Conservation (phyloP, 169 alveolate genomes). For the Perkinsus marinus region DNA sequence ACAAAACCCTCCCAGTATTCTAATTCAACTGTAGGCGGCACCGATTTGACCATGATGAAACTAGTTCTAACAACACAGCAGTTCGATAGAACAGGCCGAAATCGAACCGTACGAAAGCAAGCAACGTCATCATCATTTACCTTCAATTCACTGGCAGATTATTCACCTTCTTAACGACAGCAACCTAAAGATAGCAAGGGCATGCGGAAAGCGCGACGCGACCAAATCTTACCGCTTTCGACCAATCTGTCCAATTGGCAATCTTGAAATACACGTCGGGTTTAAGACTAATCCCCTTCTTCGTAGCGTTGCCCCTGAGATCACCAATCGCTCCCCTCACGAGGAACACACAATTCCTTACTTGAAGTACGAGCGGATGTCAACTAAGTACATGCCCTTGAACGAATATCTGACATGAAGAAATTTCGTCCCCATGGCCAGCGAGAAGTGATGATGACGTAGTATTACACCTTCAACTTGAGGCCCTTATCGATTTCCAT, state of each 20-base stretch:
- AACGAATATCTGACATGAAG: background rate
- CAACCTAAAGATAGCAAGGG: background rate
- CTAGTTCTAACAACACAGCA: too few species aligned
- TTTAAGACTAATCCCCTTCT: background rate
- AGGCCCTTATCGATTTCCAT: background rate
- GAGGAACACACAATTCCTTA: background rate
- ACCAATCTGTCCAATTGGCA: background rate
- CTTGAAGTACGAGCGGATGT: background rate
- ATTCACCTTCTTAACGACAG: background rate
- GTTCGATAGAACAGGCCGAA: too few species aligned
- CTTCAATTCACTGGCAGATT: background rate
- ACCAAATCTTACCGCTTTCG: background rate
- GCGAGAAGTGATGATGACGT: background rate
- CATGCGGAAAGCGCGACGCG: background rate
- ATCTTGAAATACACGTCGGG: background rate
- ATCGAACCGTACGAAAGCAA: too few species aligned
- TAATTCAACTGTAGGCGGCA: too few species aligned
- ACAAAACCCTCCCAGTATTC: too few species aligned
- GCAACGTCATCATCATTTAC: background rate
- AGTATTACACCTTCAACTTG: background rate
- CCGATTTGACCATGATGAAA: too few species aligned
- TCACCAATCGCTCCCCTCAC: background rate
- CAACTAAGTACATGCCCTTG: background rate
- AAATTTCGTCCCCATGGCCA: too few species aligned
- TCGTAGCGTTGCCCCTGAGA: background rate